A percentile compares a stretch with the other conserved stretches of the same genome.
Evolutionary conservation across 2,329 filamentous ascomycete genomes (phyloP).

Genomic region (Penicillium sp.): DNA sequence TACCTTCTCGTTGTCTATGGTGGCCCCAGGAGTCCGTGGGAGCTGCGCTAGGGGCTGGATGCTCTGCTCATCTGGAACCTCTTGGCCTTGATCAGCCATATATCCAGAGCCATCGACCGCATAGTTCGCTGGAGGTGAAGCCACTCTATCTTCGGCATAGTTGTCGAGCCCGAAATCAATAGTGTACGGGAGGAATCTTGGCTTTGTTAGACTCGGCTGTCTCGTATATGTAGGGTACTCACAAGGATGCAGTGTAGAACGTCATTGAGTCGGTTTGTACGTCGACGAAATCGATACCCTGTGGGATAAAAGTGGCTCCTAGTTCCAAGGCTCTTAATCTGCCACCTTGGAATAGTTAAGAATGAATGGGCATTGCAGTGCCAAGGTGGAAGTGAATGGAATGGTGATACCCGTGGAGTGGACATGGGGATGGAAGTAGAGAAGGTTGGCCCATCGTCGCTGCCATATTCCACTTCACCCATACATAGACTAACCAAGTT

Average conservation of each 20-base stretch:
- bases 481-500: no score
- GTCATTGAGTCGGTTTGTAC: constrained; percentile 27
- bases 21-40: constrained; percentile 40
- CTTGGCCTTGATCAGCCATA: constrained; percentile 24
- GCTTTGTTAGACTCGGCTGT: constrained; percentile 1
- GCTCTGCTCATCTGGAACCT: constrained; percentile 21
- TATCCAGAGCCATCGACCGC: constrained; percentile 22
- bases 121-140: constrained; percentile 23
- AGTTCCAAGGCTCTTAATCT: no score
- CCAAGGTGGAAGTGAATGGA: no score
- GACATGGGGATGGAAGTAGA: no score
- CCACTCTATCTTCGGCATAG: constrained; percentile 22
- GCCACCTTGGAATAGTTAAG: no score
- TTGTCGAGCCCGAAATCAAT: constrained; percentile 36
- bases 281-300: no score
- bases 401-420: no score
- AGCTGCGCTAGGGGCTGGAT: constrained; percentile 17
- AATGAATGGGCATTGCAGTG: no score
- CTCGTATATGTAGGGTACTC: constrained; percentile 10
- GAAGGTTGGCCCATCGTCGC: no score
- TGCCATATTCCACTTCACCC: no score
- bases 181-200: constrained; percentile 38
- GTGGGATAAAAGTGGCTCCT: no score
- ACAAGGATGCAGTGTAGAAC: constrained; percentile 39
- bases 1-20: constrained; percentile 41